Conservation (phyloP, 257 asterid genomes). For the Cynanchum wilfordii region DNA sequence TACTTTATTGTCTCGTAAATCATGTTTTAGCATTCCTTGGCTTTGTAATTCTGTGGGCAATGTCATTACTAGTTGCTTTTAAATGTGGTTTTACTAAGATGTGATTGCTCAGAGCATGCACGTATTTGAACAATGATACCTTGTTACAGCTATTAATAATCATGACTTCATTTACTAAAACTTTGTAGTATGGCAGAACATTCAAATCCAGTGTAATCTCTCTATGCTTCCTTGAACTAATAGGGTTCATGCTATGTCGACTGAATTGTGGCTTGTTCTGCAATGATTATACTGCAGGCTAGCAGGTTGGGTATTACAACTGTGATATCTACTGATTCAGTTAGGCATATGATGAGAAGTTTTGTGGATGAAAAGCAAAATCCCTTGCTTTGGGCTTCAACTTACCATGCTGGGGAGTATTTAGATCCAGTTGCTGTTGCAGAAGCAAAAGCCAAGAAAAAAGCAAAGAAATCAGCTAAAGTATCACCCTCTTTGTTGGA, state of each 20-base stretch:
- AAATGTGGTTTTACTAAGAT: not conserved
- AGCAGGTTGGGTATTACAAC: constrained; percentile 97
- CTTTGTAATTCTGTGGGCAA: not conserved
- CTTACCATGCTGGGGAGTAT: constrained; percentile 95
- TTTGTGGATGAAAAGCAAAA: constrained; percentile 86
- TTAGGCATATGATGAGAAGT: constrained; percentile 99
- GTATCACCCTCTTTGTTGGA: constrained; percentile 40
- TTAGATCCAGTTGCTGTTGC: constrained; percentile 94
- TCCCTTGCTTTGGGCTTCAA: constrained; percentile 98
- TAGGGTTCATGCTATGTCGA: not conserved
- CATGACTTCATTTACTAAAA: not conserved
- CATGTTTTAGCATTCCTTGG: not conserved
- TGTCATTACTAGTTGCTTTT: not conserved
- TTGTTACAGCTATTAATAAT: not conserved
- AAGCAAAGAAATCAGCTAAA: constrained; percentile 68
- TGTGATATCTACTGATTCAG: constrained; percentile 96
- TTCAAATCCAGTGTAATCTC: not conserved
- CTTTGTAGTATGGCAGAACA: not conserved
- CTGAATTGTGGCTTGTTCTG: constrained; percentile 1
- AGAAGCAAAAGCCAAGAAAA: constrained; percentile 79
- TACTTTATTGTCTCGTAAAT: not conserved
- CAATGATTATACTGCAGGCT: constrained; percentile 46
- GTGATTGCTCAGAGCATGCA: not conserved
- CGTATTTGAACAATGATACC: not conserved
- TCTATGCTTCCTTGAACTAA: not conserved